Evolutionary conservation across 257 asterid genomes (phyloP), one percentile per base, ranked within the genome.

Genomic region (Forsythia suspensa): DNA sequence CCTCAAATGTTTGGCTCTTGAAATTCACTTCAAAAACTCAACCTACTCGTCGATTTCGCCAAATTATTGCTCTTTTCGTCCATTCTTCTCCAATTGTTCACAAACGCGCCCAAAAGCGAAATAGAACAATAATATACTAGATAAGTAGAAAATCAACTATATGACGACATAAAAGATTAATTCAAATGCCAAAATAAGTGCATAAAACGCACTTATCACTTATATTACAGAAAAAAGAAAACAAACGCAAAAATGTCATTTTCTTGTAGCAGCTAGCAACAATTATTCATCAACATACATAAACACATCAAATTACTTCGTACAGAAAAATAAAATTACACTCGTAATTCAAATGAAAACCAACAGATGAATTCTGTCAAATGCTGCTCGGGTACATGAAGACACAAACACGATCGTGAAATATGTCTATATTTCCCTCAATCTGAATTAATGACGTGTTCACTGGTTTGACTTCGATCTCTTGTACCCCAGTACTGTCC

Each of bases 391-490:
- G 96, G 74, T 89, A 91, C 94, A 89, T 91, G 82, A 91, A 85
- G 42, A 91, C 96, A 43, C 96, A 84, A 63, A 91, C 92, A 42
- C 86, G 87, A 20, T 88, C 80, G 10, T 94, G 97, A 40, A 24
- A 24, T 24, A 24, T 24, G 24, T 24, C 24, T 24, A 24, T 24
- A 24, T 24, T 24, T 24, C 24, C 24, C 24, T 24, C 24, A 24
- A 95, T 87, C 89, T 95, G 98, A 5, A 95, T 75, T 94, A 93
- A 55, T 37, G 98, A 92, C 44, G 96, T 91, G 88, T 87, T 95
- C 6, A 95, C 94, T 95, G 98, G 79, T 95, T 95, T 78, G 98
- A 95, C 86, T 95, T 95, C 55, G 98, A 91, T 86, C 96, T 86
- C 80, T 91, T 91, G 91, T 89, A 89, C 5, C 94, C 96, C 9